phyloP scores from a whole-genome alignment of 148 eudicot genomes.

The Amaranthus hypochondriacus region DNA sequence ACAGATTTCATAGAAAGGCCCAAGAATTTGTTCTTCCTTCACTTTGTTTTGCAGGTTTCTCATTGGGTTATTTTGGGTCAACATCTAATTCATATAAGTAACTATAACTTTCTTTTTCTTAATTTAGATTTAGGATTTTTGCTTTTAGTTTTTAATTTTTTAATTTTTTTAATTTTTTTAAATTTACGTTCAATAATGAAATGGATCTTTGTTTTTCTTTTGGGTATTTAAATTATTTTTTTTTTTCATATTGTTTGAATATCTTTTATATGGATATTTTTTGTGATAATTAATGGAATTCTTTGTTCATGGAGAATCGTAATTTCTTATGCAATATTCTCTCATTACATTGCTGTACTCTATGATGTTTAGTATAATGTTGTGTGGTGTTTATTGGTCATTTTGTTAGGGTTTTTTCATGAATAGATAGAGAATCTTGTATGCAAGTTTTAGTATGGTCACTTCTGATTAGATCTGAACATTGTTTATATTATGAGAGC shows the following conservation, averaged over 20 bases:
- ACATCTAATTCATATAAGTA: slow-evolving; percentile 18
- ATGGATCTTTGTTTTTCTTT: background rate
- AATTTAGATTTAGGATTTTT: background rate
- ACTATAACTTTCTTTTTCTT: background rate
- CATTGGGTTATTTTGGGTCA: slow-evolving; percentile 14
- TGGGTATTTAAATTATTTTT: background rate
- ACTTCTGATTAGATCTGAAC: no score
- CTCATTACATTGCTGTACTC: no score
- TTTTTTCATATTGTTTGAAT: background rate
- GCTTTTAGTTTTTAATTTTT: background rate
- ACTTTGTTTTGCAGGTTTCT: slow-evolving; percentile 27
- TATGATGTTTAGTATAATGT: background rate
- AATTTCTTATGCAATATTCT: no score
- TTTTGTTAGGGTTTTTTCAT: background rate
- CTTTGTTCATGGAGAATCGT: no score
- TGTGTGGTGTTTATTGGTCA: slow-evolving; percentile 13
- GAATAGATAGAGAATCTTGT: no score
- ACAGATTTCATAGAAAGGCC: no score
- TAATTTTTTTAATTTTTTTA: background rate
- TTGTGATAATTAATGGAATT: no score
- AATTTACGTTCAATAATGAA: background rate
- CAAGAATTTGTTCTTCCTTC: slow-evolving; percentile 12
- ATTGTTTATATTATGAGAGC: no score
- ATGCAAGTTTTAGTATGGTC: no score
- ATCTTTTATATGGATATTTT: background rate